Percentiles rank a stretch among this genome's conserved stretches.
Conservation (phyloP, 371 early-diverging fungal species). For the Mucor ambiguus region DNA sequence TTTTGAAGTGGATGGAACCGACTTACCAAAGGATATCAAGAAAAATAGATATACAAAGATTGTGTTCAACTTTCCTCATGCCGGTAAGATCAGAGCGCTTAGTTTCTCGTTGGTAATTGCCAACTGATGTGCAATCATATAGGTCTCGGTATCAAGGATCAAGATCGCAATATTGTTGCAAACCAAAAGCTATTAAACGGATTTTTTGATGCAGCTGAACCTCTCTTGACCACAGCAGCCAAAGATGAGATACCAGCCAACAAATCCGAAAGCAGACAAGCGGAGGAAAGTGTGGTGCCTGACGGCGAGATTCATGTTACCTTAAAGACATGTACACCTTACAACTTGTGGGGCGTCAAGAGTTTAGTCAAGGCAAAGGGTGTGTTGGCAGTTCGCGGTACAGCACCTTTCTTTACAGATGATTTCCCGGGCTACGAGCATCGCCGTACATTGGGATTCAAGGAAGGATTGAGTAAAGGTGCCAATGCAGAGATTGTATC, state of each 20-base stretch:
- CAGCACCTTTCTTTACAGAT: constrained; percentile 67
- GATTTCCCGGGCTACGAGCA: constrained; percentile 91
- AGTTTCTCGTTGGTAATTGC: background rate
- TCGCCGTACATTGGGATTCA: constrained; percentile 92
- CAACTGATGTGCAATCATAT: background rate
- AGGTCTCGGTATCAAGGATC: constrained; percentile 92
- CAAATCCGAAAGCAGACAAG: constrained; percentile 7
- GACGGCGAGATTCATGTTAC: constrained; percentile 82
- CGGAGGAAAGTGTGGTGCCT: constrained; percentile 13
- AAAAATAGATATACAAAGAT: constrained; percentile 72
- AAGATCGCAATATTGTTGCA: constrained; percentile 79
- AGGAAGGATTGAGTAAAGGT: constrained; percentile 74
- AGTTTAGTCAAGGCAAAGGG: constrained; percentile 72
- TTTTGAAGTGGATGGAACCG: constrained; percentile 84
- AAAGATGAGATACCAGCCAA: constrained; percentile 26
- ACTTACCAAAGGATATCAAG: constrained; percentile 62
- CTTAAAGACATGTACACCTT: constrained; percentile 85
- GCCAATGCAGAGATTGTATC: constrained; percentile 81
- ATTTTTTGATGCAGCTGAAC: constrained; percentile 72
- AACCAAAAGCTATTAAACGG: constrained; percentile 80
- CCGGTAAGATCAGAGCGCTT: constrained; percentile 52
- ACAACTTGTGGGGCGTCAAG: constrained; percentile 86
- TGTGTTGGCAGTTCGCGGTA: constrained; percentile 54
- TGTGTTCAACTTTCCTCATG: constrained; percentile 97
- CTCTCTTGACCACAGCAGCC: constrained; percentile 44